Conservation (phyloP, 495 filamentous ascomycete species). For the Neurospora sp. region DNA sequence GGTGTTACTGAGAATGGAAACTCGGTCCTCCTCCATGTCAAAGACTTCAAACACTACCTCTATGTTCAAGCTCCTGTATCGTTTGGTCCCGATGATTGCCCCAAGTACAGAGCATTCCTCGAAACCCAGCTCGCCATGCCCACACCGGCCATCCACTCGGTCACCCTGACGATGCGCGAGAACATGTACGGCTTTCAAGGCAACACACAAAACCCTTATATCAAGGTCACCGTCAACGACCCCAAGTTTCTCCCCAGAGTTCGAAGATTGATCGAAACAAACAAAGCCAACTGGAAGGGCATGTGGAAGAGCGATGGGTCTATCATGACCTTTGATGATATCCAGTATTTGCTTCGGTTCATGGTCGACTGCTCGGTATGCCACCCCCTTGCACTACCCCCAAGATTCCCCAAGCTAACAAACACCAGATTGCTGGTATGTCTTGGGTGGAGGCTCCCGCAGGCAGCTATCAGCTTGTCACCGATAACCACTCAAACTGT, state of each 20-base stretch:
- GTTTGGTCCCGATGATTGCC: constrained; percentile 68
- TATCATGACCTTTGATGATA: constrained; percentile 83
- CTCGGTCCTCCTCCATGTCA: constrained; percentile 91
- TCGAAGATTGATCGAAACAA: constrained; percentile 59
- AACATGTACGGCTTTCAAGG: constrained; percentile 90
- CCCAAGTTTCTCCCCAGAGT: constrained; percentile 69
- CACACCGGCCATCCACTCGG: constrained; percentile 49
- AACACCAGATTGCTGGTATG: constrained; percentile 70
- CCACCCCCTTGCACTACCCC: not conserved
- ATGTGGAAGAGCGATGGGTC: constrained; percentile 71
- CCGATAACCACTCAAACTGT: constrained; percentile 72
- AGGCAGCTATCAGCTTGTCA: constrained; percentile 58
- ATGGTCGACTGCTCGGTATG: constrained; percentile 88
- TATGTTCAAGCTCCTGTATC: constrained; percentile 81
- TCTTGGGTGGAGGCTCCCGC: constrained; percentile 88
- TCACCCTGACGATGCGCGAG: constrained; percentile 70
- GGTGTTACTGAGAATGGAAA: constrained; percentile 94
- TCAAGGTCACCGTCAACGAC: constrained; percentile 87
- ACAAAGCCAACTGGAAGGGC: constrained; percentile 77
- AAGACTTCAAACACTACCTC: constrained; percentile 90
- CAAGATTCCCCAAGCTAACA: constrained; percentile 9
- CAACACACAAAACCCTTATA: constrained; percentile 79
- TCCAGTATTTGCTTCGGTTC: constrained; percentile 90
- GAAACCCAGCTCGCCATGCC: constrained; percentile 61
- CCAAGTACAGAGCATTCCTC: constrained; percentile 63